Base-by-base conservation (phyloP, 371 early-diverging fungal genomes). In the Haplosporangium sp. region DNA sequence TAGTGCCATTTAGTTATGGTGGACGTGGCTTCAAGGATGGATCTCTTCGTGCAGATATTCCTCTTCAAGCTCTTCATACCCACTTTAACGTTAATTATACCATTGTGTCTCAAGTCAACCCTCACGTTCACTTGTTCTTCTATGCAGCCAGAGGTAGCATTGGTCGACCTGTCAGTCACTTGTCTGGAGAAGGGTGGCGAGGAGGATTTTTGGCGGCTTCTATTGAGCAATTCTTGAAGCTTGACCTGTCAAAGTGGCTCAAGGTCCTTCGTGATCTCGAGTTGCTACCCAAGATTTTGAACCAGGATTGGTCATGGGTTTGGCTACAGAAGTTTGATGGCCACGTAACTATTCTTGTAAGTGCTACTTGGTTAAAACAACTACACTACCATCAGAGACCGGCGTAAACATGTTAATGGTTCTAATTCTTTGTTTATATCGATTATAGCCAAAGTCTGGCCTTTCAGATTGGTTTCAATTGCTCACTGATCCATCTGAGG, bases 301-400 rank as follows among this genome's bases (percentile, higher is more conserved):
- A 90, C 68, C 93, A 92, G 74, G 95, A 96, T 83, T 92, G 96
- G 90, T 92, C 93, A 40, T 88, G 88, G 37, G 85, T 96, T 2
- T 98, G 91, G 90, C 83, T 96, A 56, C 97, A 96, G 76, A 90
- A 90, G 73, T 96, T 97, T 84, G 94, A 95, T 63, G 96, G 97
- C 47, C 90, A 86, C 73, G 91, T 95, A 37, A 97, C 97, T 0
- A 94, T 98, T 57, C 71, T 92, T 83, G 90, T 91, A 86, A 85
- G 78, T 65, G 44, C 45, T 45, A 45, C 1, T 15, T 45, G 10
- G 10, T 10, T 15, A 10, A 45, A 10, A 8, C 45, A 45, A 10
- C 15, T 15, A 10, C 45, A 45, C 15, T 45, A 45, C 15, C 45
- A 45, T 10, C 8, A 45, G 45, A 27, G 27, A 27, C 27, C 27